Conservation (phyloP, 75 land plant species). For the Cryptomeria japonica region DNA sequence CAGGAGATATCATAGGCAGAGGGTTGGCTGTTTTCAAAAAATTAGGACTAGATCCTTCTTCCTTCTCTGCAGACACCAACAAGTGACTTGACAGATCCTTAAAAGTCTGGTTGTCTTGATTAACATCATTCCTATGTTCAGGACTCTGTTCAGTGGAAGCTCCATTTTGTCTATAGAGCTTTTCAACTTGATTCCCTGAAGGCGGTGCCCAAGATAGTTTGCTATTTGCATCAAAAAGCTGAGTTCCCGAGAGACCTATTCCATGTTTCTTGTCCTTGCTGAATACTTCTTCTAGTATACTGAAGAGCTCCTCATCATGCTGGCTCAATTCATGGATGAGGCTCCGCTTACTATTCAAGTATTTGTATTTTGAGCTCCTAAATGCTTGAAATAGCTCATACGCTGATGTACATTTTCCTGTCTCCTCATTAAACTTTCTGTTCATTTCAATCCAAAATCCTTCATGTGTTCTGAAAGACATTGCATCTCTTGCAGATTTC, state of each 20-base stretch:
- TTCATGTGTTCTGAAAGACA: background rate
- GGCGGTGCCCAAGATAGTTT: background rate
- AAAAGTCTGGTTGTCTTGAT: constrained; percentile 4
- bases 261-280: background rate
- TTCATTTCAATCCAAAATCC: background rate
- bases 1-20: background rate
- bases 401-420: background rate
- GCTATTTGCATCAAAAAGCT: background rate
- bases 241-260: background rate
- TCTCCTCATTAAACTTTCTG: background rate
- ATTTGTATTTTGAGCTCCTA: constrained; percentile 10
- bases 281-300: background rate
- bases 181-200: background rate
- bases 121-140: background rate
- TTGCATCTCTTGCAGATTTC: constrained; percentile 6
- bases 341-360: constrained; percentile 4
- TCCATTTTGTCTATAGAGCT: background rate
- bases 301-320: constrained; percentile 8
- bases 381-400: background rate
- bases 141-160: background rate
- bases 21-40: background rate
- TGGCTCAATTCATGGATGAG: background rate
- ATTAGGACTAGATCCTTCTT: background rate
- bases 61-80: background rate
- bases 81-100: background rate